Percentiles rank a stretch among this genome's conserved stretches.
Evolutionary conservation across 495 filamentous ascomycete species (phyloP).

Genomic region (Annulohypoxylon nitens): DNA sequence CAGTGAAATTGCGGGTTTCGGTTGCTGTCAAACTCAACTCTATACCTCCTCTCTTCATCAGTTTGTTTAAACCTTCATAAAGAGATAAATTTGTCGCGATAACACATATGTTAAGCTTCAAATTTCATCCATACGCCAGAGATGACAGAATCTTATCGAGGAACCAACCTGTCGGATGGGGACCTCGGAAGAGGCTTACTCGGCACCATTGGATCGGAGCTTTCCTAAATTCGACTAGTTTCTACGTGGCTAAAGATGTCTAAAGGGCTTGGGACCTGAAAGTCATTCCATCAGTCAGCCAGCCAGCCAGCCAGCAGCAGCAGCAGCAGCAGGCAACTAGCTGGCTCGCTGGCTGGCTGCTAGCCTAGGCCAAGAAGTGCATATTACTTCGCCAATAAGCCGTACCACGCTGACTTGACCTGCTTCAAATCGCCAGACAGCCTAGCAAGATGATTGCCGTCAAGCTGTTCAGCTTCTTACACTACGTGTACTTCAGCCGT

Average conservation of each 20-base stretch:
- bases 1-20: neutral
- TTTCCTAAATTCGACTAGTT: slow-evolving; percentile 21
- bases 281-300: neutral
- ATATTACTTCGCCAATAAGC: neutral
- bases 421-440: neutral
- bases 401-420: neutral
- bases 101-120: neutral
- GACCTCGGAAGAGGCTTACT: slow-evolving; percentile 19
- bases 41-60: neutral
- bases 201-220: slow-evolving; percentile 17
- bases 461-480: neutral
- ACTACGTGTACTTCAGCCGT: slow-evolving; percentile 10
- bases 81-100: neutral
- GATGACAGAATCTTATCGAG: slow-evolving; percentile 17
- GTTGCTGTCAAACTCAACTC: slow-evolving; percentile 17
- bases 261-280: slow-evolving; percentile 1
- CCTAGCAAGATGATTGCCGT: neutral
- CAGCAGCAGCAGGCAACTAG: no score
- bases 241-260: neutral
- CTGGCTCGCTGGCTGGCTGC: neutral
- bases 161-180: slow-evolving; percentile 11
- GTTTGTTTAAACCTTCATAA: neutral
- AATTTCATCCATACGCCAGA: neutral
- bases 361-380: neutral
- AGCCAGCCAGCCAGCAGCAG: neutral